Evolutionary conservation across 2,329 filamentous ascomycete genomes (phyloP).

Genomic region (Pseudogymnoascus sp.): DNA sequence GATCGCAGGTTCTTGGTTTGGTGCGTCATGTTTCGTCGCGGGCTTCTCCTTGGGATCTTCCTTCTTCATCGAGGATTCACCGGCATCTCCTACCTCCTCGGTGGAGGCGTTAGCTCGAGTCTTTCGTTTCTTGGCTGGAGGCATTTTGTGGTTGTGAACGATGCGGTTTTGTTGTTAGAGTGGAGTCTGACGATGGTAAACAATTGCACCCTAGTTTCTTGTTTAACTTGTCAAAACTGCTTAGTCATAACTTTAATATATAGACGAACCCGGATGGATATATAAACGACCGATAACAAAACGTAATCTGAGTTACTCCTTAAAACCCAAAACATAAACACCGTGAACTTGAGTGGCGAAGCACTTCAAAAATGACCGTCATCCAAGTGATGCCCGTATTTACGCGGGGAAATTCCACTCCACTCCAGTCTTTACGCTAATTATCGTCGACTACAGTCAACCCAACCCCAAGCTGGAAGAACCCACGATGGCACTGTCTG

Average conservation of each 20-base stretch:
- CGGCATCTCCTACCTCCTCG: slow-evolving; percentile 12
- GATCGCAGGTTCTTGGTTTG: slow-evolving; percentile 11
- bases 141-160: slow-evolving; percentile 25
- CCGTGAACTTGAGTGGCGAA: neutral
- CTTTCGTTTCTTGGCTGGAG: slow-evolving; percentile 39
- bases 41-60: neutral
- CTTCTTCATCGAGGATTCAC: neutral
- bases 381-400: neutral
- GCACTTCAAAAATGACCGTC: neutral
- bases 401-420: slow-evolving; percentile 10
- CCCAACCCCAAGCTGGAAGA: slow-evolving; percentile 12
- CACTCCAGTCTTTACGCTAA: slow-evolving; percentile 13
- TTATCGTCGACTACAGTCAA: slow-evolving; percentile 14
- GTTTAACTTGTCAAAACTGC: slow-evolving; percentile 14
- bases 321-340: neutral
- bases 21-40: neutral
- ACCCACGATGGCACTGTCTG: neutral
- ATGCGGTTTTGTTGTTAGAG: slow-evolving; percentile 7
- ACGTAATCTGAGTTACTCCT: too few relatives aligned
- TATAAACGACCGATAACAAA: neutral
- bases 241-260: slow-evolving; percentile 7
- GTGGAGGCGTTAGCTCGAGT: slow-evolving; percentile 25
- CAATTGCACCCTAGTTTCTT: slow-evolving; percentile 19
- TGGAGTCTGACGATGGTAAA: slow-evolving; percentile 11
- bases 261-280: slow-evolving; percentile 3